These are phyloP conservation scores for Colletotrichum sp. DNA, from an alignment of 2,329 filamentous ascomycete genomes.

Conservation along the genomic window DNA sequence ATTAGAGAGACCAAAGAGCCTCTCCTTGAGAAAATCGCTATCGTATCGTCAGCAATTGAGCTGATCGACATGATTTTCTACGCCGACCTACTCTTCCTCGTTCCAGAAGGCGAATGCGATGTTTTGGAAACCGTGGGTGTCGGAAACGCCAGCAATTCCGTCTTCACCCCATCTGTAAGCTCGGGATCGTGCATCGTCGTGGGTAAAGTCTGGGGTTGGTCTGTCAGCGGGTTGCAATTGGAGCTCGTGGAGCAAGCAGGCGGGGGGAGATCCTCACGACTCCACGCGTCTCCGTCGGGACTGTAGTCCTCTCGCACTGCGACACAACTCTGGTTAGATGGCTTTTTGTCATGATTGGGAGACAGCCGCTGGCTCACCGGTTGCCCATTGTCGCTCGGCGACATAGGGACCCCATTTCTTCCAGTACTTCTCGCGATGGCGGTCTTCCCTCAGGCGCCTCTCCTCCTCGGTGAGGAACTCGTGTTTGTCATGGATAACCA, in stretches of 20 bases:
- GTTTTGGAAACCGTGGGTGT: conserved; percentile 90
- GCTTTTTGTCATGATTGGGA: background rate
- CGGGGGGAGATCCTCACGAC: conserved; percentile 65
- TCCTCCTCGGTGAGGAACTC: conserved; percentile 91
- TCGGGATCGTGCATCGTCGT: conserved; percentile 88
- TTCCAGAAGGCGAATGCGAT: conserved; percentile 98
- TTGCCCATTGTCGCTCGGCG: conserved; percentile 94
- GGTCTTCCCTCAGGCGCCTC: conserved; percentile 85
- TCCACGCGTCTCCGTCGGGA: conserved; percentile 93
- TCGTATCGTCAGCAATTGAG: conserved; percentile 40
- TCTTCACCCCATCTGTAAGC: conserved; percentile 97
- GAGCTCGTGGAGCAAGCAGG: conserved; percentile 5
- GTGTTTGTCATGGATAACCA: conserved; percentile 90
- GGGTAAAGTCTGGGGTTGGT: conserved; percentile 77
- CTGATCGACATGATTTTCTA: conserved; percentile 20
- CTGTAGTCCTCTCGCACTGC: conserved; percentile 89
- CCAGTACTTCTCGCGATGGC: conserved; percentile 87
- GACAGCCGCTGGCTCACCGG: conserved; percentile 60
- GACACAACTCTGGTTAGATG: conserved; percentile 4
- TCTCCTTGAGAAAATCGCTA: conserved; percentile 92
- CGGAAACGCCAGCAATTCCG: conserved; percentile 91
- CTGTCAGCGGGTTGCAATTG: conserved; percentile 21
- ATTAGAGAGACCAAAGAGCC: conserved; percentile 93
- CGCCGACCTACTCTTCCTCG: conserved; percentile 81
- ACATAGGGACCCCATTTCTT: conserved; percentile 98